phyloP scores from a whole-genome alignment of 768 basidiomycete genomes.

The Tubosaeta sp. region DNA sequence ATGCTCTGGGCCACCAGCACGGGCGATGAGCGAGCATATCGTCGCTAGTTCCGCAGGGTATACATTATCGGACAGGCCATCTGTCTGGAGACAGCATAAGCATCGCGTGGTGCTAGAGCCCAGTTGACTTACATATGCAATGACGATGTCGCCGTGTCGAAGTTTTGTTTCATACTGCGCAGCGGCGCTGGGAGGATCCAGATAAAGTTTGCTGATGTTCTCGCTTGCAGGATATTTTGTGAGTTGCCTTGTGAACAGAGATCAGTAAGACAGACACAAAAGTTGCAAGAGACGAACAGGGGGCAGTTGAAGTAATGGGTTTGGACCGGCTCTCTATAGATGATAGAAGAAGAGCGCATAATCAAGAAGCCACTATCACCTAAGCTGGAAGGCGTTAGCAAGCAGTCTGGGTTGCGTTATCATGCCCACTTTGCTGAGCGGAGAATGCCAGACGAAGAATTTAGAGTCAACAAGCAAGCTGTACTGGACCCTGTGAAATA shows the following conservation, averaged over 20 bases:
- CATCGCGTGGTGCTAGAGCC: neutral
- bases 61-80: conserved; percentile 52
- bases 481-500: conserved; percentile 69
- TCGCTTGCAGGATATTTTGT: conserved; percentile 31
- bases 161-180: conserved; percentile 43
- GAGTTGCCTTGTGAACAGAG: conserved; percentile 23
- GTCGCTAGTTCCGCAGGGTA: conserved; percentile 67
- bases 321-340: conserved; percentile 39
- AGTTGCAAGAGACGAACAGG: conserved; percentile 17
- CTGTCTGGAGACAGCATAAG: conserved; percentile 38
- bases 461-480: conserved; percentile 70
- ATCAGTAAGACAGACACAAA: neutral
- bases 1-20: conserved; percentile 53
- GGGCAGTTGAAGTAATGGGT: conserved; percentile 35
- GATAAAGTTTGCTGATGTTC: conserved; percentile 8
- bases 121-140: conserved; percentile 40
- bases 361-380: conserved; percentile 79
- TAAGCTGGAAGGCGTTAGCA: conserved; percentile 40
- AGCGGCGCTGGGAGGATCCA: conserved; percentile 41
- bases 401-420: conserved; percentile 2
- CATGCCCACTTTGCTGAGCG: conserved; percentile 77
- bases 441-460: conserved; percentile 68
- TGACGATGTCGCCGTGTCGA: conserved; percentile 50
- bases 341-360: conserved; percentile 61
- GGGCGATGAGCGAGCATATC: conserved; percentile 64